Evolutionary conservation across 495 filamentous ascomycete genomes (phyloP).

Genomic region (Penicillium simplicissimum): DNA sequence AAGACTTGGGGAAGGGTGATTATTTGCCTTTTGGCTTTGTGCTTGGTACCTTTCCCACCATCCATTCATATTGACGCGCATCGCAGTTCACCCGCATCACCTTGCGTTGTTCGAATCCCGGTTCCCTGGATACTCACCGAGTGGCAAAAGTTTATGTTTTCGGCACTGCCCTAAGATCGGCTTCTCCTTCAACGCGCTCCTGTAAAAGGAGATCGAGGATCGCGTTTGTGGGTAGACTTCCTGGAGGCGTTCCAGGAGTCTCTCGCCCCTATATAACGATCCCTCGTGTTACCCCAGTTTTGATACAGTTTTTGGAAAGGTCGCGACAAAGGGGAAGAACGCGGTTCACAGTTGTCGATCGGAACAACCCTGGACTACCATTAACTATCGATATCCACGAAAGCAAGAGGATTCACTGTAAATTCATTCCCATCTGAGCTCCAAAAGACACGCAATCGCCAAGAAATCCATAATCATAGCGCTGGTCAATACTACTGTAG

Average conservation of each 20-base stretch:
- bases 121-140: conserved; percentile 20
- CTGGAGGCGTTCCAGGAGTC: conserved; percentile 8
- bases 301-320: not conserved
- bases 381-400: not conserved
- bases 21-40: conserved; percentile 4
- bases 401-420: not conserved
- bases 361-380: not conserved
- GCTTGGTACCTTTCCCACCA: not conserved
- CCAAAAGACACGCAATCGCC: conserved; percentile 2
- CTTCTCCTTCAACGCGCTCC: not conserved
- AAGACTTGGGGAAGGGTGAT: not conserved
- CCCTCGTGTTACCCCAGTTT: conserved; percentile 17
- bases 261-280: not conserved
- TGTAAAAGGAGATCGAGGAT: conserved; percentile 2
- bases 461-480: conserved; percentile 12
- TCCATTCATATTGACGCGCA: conserved; percentile 25
- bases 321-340: conserved; percentile 9
- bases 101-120: conserved; percentile 27
- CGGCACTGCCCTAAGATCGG: conserved; percentile 6
- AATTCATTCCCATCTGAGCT: not conserved
- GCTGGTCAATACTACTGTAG: not conserved
- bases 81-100: conserved; percentile 22
- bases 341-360: not conserved
- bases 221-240: not conserved
- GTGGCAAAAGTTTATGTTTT: conserved; percentile 20